These are phyloP conservation scores for Stereum hirsutum DNA, from an alignment of 1,284 basidiomycete species.

Conservation along the genomic window DNA sequence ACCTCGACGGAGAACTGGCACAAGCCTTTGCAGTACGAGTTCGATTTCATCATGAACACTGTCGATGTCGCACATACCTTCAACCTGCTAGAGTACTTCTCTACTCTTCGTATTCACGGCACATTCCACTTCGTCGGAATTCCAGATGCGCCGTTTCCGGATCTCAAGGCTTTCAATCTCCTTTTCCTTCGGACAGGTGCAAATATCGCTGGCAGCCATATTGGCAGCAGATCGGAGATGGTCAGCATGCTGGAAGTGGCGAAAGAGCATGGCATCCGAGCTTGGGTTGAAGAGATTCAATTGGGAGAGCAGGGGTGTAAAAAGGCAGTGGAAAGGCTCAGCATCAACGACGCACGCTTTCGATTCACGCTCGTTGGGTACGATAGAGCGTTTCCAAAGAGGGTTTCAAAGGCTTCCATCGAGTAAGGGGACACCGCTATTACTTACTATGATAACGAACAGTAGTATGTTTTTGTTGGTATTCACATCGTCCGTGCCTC, in stretches of 20 bases:
- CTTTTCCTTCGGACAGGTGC: slow-evolving; percentile 30
- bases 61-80: not conserved
- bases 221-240: slow-evolving; percentile 57
- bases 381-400: no score
- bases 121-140: not conserved
- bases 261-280: slow-evolving; percentile 39
- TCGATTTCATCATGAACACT: not conserved
- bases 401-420: no score
- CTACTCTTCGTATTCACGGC: not conserved
- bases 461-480: no score
- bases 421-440: no score
- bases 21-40: not conserved
- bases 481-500: no score
- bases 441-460: no score
- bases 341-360: not conserved
- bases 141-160: not conserved
- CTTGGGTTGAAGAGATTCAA: not conserved
- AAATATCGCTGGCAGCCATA: slow-evolving; percentile 34
- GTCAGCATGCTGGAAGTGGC: slow-evolving; percentile 52
- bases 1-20: not conserved
- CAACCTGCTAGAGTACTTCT: not conserved
- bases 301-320: not conserved
- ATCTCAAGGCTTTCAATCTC: slow-evolving; percentile 20
- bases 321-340: not conserved
- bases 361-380: no score